A percentile compares a stretch with the other conserved stretches of the same genome.
These are phyloP conservation scores for Nitzschia putrida DNA, from an alignment of 108 stramenopile genomes.

Conservation along the genomic window DNA sequence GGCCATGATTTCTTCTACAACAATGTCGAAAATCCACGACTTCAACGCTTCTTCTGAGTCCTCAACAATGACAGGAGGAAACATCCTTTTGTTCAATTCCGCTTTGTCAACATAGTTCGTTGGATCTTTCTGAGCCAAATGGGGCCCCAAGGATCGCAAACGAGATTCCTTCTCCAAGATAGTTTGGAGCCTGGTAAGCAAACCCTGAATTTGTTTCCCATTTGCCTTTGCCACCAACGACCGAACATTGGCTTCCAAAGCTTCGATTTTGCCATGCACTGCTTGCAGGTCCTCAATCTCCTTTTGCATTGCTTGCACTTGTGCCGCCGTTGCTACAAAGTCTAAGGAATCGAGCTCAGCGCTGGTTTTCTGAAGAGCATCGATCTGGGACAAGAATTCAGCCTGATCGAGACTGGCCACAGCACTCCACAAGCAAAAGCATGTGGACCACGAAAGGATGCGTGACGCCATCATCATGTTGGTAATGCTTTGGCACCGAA, in stretches of 20 bases:
- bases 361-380: no score
- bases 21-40: conserved; percentile 19
- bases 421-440: no score
- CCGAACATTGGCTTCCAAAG: background rate
- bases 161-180: conserved; percentile 19
- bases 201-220: conserved; percentile 11
- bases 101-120: background rate
- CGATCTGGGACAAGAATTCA: no score
- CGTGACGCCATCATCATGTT: no score
- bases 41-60: conserved; percentile 18
- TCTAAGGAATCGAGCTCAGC: no score
- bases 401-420: no score
- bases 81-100: conserved; percentile 11
- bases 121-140: background rate
- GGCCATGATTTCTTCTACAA: conserved; percentile 24
- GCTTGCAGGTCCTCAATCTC: conserved; percentile 7
- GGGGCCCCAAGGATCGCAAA: background rate
- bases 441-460: no score
- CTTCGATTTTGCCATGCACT: background rate
- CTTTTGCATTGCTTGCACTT: background rate
- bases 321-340: background rate
- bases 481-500: no score
- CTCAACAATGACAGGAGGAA: background rate
- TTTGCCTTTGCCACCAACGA: conserved; percentile 18
- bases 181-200: conserved; percentile 13